phyloP scores from a whole-genome alignment of 768 basidiomycete genomes.

The Sutorius australiensis region DNA sequence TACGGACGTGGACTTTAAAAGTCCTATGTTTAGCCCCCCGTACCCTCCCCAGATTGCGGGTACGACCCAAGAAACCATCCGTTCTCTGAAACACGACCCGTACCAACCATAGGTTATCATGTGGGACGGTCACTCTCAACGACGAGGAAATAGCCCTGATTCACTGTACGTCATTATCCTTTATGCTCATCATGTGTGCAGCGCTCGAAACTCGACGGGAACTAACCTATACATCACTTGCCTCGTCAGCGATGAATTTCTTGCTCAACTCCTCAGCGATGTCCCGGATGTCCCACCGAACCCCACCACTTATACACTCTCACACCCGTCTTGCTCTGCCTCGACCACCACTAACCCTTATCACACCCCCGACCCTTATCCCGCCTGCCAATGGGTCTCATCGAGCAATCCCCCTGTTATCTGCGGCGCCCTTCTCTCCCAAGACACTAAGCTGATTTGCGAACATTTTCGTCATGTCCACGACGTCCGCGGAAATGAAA shows the following conservation, averaged over 20 bases:
- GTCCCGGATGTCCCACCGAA: background rate
- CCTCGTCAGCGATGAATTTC: slow-evolving; percentile 11
- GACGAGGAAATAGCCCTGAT: background rate
- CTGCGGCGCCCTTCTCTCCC: slow-evolving; percentile 5
- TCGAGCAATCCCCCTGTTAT: background rate
- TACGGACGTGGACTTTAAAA: background rate
- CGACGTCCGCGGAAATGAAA: slow-evolving; percentile 17
- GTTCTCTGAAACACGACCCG: background rate
- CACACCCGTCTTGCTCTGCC: background rate
- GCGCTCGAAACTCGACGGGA: background rate
- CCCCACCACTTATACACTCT: no score
- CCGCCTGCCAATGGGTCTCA: slow-evolving; percentile 12
- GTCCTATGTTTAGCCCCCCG: background rate
- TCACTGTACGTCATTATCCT: slow-evolving; percentile 7
- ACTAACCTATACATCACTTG: background rate
- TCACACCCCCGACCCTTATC: background rate
- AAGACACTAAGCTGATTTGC: slow-evolving; percentile 1
- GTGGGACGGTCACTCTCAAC: background rate
- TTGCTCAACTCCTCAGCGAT: slow-evolving; percentile 11
- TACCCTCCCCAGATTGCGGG: background rate
- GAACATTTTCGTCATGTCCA: slow-evolving; percentile 13
- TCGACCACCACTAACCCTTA: background rate
- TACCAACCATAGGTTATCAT: background rate
- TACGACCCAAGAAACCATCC: background rate
- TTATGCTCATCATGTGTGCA: background rate